Evolutionary conservation across 176 grass and related monocot species (phyloP), one percentile per base, ranked within the genome.

Genomic region (Raddia guianensis): DNA sequence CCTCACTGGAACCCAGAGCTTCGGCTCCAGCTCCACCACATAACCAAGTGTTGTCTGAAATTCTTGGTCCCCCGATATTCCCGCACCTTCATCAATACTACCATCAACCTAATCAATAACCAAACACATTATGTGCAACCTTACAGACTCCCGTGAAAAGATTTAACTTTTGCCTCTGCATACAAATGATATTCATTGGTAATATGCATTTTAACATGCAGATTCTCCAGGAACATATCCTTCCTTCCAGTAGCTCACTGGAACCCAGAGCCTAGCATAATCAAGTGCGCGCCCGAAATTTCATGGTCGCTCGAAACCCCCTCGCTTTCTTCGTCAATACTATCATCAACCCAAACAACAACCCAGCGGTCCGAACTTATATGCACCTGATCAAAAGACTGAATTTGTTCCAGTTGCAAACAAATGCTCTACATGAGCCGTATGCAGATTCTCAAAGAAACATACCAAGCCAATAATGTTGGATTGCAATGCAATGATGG

Each of bases 221-320:
- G 12, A 56, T 9, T 21, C 2, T 52, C 5, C 40, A 67, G 63
- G 63, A 42, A 60, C 34, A 63, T 40, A 94, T 76, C 69, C 90
- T 97, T 49, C 91, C 79, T 90, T 97, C 94, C 51, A 97, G 86
- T 27, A 97, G 62, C 65, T 75, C 14, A 92, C 87, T 3, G 94
- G 94, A 63, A 97, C 85, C 91, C 91, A 91, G 61, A 97, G 86
- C 80, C 94, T 97, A 1, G 94, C 16, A 49, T 97, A 97, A 4
- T 80, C 85, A 49, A 97, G 83, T 72, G 71, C 88, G 3, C 90
- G 27, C 91, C 72, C 73, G 80, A 51, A 88, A 86, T 79, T 82
- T 75, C 4, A 11, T 81, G 56, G 3, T 15, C 62, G 0, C 0
- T 56, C 50, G 73, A 82, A 71, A 32, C 56, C 53, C 65, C 14